phyloP scores from a whole-genome alignment of 257 asterid genomes.

The Paraleonurus japonicus region DNA sequence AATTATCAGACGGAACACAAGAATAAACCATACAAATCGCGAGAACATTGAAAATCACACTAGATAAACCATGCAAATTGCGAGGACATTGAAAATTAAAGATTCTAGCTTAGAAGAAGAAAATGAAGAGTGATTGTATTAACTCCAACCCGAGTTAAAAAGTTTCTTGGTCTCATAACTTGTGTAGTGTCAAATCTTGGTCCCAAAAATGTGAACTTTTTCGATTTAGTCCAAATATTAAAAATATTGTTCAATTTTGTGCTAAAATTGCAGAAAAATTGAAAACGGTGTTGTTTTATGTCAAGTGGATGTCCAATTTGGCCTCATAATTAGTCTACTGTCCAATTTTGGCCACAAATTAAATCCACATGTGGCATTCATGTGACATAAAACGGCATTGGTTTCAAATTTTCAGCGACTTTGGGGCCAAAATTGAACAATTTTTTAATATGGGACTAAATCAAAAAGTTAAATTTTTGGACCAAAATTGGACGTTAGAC shows the following conservation, averaged over 20 bases:
- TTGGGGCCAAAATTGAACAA: background rate
- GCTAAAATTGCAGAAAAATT: background rate
- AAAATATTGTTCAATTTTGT: background rate
- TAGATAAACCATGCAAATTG: background rate
- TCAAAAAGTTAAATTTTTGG: too few relatives aligned
- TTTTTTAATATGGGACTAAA: background rate
- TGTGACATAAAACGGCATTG: background rate
- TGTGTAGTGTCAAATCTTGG: background rate
- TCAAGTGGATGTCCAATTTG: background rate
- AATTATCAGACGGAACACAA: conserved; percentile 21
- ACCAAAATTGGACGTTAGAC: too few relatives aligned
- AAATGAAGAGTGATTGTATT: background rate
- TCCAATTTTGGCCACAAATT: too few relatives aligned
- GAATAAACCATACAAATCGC: background rate
- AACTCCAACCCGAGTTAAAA: background rate
- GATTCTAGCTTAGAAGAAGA: background rate
- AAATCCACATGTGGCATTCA: background rate
- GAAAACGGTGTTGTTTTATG: background rate
- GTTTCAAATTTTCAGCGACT: background rate
- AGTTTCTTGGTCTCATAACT: background rate
- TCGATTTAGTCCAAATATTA: background rate
- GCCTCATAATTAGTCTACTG: background rate
- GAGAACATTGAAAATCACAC: too few relatives aligned
- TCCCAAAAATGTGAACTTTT: background rate
- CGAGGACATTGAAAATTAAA: too few relatives aligned